These are phyloP conservation scores for Yamadazyma kitorensis DNA, from an alignment of 805 yeast species.

Conservation along the genomic window DNA sequence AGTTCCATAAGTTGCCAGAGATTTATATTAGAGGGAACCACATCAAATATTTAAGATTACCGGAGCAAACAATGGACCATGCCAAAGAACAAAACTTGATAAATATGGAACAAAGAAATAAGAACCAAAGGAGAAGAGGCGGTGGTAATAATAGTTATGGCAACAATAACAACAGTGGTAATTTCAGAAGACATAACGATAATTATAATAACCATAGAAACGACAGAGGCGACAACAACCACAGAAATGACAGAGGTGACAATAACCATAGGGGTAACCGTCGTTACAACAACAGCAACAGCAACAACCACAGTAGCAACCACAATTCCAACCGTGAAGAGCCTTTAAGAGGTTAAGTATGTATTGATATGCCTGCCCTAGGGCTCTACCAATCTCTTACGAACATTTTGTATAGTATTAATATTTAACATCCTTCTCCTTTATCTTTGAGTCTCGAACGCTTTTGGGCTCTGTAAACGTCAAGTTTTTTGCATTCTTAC, in stretches of 20 bases:
- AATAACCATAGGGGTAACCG: slow-evolving; percentile 7
- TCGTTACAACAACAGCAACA: slow-evolving; percentile 3
- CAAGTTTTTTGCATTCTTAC: too few relatives aligned
- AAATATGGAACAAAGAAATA: slow-evolving; percentile 48
- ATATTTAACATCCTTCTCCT: too few relatives aligned
- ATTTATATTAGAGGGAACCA: slow-evolving; percentile 83
- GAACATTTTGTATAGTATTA: too few relatives aligned
- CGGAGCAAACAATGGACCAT: slow-evolving; percentile 69
- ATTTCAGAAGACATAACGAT: slow-evolving; percentile 7
- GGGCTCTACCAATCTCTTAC: too few relatives aligned
- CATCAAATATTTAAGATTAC: slow-evolving; percentile 73
- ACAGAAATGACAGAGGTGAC: slow-evolving; percentile 12
- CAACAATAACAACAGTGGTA: slow-evolving; percentile 5
- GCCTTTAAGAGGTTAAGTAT: too few relatives aligned
- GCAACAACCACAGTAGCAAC: not conserved
- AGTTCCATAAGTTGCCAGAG: slow-evolving; percentile 63
- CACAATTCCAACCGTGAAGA: too few relatives aligned
- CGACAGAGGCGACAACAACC: slow-evolving; percentile 10
- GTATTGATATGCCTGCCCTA: too few relatives aligned
- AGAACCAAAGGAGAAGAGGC: slow-evolving; percentile 43
- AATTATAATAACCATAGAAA: slow-evolving; percentile 9
- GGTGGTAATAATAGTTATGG: slow-evolving; percentile 19
- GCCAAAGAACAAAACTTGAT: slow-evolving; percentile 64
- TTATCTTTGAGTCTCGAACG: too few relatives aligned
- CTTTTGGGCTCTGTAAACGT: too few relatives aligned